These are phyloP conservation scores for Phytomonas sp. DNA, from an alignment of 208 protist species.

Conservation along the genomic window DNA sequence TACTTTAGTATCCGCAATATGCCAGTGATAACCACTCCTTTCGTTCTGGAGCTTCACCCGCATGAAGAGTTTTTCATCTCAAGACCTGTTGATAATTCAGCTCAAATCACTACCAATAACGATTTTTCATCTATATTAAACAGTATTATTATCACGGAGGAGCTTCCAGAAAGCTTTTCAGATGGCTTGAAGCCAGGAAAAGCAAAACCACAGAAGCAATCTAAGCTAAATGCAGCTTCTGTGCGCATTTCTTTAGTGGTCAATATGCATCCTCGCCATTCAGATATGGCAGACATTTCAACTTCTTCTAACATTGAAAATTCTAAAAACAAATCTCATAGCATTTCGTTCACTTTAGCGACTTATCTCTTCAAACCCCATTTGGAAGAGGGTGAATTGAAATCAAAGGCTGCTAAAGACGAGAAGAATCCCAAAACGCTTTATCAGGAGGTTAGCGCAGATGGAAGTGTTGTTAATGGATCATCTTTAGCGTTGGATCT, in stretches of 20 bases:
- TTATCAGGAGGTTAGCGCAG: neutral
- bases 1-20: conserved; percentile 12
- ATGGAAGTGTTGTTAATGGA: neutral
- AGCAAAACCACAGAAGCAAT: neutral
- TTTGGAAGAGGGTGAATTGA: neutral
- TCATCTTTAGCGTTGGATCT: neutral
- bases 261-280: neutral
- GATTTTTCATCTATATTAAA: conserved; percentile 27
- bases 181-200: neutral
- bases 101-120: conserved; percentile 15
- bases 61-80: conserved; percentile 32
- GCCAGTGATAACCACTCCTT: conserved; percentile 38
- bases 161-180: neutral
- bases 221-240: neutral
- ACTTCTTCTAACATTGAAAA: neutral
- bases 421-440: neutral
- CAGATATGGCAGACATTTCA: neutral
- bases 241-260: neutral
- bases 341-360: neutral
- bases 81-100: neutral
- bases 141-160: conserved; percentile 28
- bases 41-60: conserved; percentile 32
- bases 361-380: neutral
- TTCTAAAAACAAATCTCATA: neutral
- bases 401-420: neutral